Percentiles rank a stretch among this genome's conserved stretches.
Evolutionary conservation across 805 yeast genomes (phyloP).

Genomic region (Yarrowia sp.): DNA sequence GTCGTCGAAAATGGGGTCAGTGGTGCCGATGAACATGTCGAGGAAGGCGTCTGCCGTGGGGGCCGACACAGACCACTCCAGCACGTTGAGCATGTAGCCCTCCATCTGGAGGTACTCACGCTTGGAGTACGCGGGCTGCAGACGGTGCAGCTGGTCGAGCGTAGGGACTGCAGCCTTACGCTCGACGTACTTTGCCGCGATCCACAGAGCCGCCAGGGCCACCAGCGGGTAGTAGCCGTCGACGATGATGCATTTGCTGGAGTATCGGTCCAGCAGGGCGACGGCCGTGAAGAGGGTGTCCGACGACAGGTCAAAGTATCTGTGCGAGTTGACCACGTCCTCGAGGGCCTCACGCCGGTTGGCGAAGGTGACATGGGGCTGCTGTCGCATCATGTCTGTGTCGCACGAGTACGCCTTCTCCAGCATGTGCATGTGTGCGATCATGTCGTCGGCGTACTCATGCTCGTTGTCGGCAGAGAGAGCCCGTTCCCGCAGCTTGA

Average conservation of each 20-base stretch:
- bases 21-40: slow-evolving; percentile 33
- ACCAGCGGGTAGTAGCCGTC: slow-evolving; percentile 86
- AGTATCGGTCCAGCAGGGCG: slow-evolving; percentile 82
- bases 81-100: slow-evolving; percentile 63
- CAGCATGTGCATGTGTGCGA: slow-evolving; percentile 39
- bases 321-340: slow-evolving; percentile 65
- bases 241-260: slow-evolving; percentile 79
- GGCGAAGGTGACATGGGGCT: slow-evolving; percentile 76
- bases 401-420: slow-evolving; percentile 47
- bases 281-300: slow-evolving; percentile 68
- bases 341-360: slow-evolving; percentile 75
- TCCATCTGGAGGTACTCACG: slow-evolving; percentile 73
- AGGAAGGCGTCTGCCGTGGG: slow-evolving; percentile 54
- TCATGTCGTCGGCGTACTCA: slow-evolving; percentile 42
- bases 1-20: slow-evolving; percentile 23
- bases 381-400: slow-evolving; percentile 69
- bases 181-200: slow-evolving; percentile 78
- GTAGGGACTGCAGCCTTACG: slow-evolving; percentile 77
- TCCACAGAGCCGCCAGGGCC: slow-evolving; percentile 89
- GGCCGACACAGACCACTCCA: slow-evolving; percentile 69
- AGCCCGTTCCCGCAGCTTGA: slow-evolving; percentile 19
- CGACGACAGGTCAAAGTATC: slow-evolving; percentile 59
- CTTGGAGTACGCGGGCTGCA: slow-evolving; percentile 48
- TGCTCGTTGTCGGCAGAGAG: slow-evolving; percentile 21
- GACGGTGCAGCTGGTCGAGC: slow-evolving; percentile 53